phyloP scores from a whole-genome alignment of 148 eudicot genomes.

The Fallopia convolvulus region DNA sequence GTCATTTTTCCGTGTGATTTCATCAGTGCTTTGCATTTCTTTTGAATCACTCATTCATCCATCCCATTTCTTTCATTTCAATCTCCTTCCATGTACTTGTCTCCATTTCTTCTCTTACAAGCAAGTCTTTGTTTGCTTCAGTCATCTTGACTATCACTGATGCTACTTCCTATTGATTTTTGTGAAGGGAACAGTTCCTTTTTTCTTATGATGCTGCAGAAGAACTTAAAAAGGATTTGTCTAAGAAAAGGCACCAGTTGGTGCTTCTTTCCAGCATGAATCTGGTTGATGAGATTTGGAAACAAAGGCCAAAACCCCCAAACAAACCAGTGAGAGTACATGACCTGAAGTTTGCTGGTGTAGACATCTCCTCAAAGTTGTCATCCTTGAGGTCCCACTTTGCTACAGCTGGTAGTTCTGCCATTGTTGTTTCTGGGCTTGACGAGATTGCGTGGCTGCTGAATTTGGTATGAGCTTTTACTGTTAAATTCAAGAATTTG shows the following conservation, averaged over 20 bases:
- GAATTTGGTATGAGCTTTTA: slow-evolving; percentile 56
- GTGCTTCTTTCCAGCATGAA: slow-evolving; percentile 64
- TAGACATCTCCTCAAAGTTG: slow-evolving; percentile 62
- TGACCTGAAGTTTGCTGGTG: slow-evolving; percentile 86
- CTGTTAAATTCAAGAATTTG: not conserved
- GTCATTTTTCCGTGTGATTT: not conserved
- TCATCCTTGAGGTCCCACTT: slow-evolving; percentile 73
- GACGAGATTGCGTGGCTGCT: slow-evolving; percentile 96
- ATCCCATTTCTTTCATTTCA: not conserved
- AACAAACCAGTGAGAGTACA: slow-evolving; percentile 60
- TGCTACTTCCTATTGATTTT: slow-evolving; percentile 41
- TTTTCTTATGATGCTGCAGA: slow-evolving; percentile 91
- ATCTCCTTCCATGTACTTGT: not conserved
- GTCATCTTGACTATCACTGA: slow-evolving; percentile 24
- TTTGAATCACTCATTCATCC: not conserved
- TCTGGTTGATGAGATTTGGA: slow-evolving; percentile 93
- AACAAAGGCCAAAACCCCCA: slow-evolving; percentile 79
- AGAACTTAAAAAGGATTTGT: slow-evolving; percentile 67
- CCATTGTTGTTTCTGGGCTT: slow-evolving; percentile 77
- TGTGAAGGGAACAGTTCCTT: slow-evolving; percentile 98
- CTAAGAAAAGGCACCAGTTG: slow-evolving; percentile 71
- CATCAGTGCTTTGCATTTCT: not conserved
- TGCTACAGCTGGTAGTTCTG: slow-evolving; percentile 53
- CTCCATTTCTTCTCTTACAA: not conserved
- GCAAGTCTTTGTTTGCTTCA: not conserved